A percentile compares a stretch with the other conserved stretches of the same genome.
Conservation (phyloP, 2,329 filamentous ascomycete genomes). For the Huntiella omanensis region DNA sequence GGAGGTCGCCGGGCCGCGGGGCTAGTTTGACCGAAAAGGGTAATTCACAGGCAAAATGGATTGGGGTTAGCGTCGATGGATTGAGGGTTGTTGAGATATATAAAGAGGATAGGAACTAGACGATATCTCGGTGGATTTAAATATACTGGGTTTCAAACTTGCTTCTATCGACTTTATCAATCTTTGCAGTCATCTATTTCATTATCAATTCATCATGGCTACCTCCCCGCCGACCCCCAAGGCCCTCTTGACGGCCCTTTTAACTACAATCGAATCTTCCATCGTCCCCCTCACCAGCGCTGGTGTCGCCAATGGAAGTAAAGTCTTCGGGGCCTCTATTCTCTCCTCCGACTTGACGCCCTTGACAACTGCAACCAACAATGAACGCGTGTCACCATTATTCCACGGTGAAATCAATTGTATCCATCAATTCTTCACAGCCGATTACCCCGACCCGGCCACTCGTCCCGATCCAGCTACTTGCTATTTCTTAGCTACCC, state of each 20-base stretch:
- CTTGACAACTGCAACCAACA: conserved; percentile 34
- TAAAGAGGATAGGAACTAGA: no score
- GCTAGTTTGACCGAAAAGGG: not conserved
- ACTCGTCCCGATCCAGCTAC: conserved; percentile 24
- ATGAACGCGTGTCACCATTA: conserved; percentile 34
- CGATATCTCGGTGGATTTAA: no score
- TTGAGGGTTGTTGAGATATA: not conserved
- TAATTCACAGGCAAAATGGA: not conserved
- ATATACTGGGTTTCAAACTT: no score
- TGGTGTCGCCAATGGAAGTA: conserved; percentile 33
- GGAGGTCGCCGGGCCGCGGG: conserved; percentile 12
- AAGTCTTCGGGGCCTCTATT: conserved; percentile 38
- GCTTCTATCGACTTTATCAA: no score
- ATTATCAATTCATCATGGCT: not conserved
- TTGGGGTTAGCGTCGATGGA: not conserved
- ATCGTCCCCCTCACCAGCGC: conserved; percentile 32
- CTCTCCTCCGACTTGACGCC: conserved; percentile 23
- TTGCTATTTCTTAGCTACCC: conserved; percentile 39
- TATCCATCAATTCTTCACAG: conserved; percentile 36
- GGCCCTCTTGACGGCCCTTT: conserved; percentile 22
- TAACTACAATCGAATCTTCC: conserved; percentile 24
- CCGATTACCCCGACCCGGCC: conserved; percentile 17
- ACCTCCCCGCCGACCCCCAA: conserved; percentile 7
- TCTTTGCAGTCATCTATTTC: no score
- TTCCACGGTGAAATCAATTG: conserved; percentile 42